Percentiles rank a stretch among this genome's conserved stretches.
Evolutionary conservation across 179 eudicot genomes (phyloP).

Genomic region (Silene vulgaris): DNA sequence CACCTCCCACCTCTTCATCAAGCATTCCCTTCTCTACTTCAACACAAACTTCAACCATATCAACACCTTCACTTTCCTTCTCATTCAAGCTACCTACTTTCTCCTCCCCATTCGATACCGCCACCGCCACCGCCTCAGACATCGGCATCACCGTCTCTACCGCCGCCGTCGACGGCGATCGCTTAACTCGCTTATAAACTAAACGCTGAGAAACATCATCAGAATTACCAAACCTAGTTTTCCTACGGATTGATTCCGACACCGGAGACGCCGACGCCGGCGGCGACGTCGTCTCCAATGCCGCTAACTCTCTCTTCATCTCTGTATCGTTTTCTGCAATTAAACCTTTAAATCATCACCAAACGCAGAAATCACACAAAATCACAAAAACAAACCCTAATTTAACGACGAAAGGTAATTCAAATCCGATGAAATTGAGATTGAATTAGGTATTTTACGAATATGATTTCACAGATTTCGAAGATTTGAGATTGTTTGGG

Average conservation of each 20-base stretch:
- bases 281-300: conserved; percentile 21
- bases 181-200: conserved; percentile 31
- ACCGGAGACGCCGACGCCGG: background rate
- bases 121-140: background rate
- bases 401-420: background rate
- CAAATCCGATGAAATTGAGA: background rate
- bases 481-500: too few relatives aligned
- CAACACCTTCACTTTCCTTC: conserved; percentile 8
- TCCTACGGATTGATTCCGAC: conserved; percentile 3
- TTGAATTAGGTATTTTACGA: background rate
- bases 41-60: background rate
- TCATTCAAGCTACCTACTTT: background rate
- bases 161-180: conserved; percentile 11
- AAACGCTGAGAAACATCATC: conserved; percentile 18
- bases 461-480: background rate
- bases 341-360: conserved; percentile 13
- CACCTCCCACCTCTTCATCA: background rate
- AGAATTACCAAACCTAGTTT: conserved; percentile 20
- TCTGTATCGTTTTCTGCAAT: conserved; percentile 11
- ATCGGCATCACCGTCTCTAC: background rate
- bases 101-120: background rate
- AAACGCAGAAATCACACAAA: background rate
- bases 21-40: conserved; percentile 1
- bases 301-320: conserved; percentile 37
- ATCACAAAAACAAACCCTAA: conserved; percentile 2